Percentiles rank a stretch among this genome's conserved stretches.
Conservation (phyloP, 1,139 yeast species). For the Sugiyamaella paludigena region DNA sequence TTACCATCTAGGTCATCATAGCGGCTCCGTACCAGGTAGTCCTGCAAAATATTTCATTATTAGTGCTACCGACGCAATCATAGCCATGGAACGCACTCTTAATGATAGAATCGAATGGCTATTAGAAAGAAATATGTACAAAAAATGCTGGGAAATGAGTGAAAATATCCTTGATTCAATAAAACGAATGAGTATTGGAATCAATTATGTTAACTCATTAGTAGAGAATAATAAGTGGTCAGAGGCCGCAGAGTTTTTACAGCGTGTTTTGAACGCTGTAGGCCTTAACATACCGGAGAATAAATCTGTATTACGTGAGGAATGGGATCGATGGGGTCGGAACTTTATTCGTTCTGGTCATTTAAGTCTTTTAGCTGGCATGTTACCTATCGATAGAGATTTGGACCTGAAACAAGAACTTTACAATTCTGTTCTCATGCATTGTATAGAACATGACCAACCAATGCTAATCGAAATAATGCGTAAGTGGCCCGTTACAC, state of each 20-base stretch:
- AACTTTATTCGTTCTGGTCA: constrained; percentile 54
- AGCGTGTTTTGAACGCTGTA: constrained; percentile 40
- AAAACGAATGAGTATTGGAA: constrained; percentile 60
- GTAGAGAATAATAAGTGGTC: constrained; percentile 53
- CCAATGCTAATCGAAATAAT: constrained; percentile 44
- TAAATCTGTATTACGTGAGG: constrained; percentile 28
- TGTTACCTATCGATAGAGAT: constrained; percentile 50
- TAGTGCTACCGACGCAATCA: constrained; percentile 79
- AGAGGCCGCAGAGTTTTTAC: constrained; percentile 53
- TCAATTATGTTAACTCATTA: constrained; percentile 58
- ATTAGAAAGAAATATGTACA: constrained; percentile 49
- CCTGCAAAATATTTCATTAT: constrained; percentile 59
- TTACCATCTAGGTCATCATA: constrained; percentile 48
- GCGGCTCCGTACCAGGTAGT: background rate
- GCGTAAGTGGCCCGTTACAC: constrained; percentile 55
- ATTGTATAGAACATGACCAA: constrained; percentile 45
- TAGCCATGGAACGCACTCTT: constrained; percentile 66
- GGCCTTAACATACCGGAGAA: constrained; percentile 24
- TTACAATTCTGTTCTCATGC: constrained; percentile 53
- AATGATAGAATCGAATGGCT: constrained; percentile 76
- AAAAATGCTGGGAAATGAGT: constrained; percentile 77
- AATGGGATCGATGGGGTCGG: constrained; percentile 69
- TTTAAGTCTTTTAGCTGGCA: constrained; percentile 47
- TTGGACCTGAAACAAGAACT: constrained; percentile 43
- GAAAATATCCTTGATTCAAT: constrained; percentile 50